Conservation (phyloP, 176 grass and related monocot genomes). For the Tillandsia fasciculata region DNA sequence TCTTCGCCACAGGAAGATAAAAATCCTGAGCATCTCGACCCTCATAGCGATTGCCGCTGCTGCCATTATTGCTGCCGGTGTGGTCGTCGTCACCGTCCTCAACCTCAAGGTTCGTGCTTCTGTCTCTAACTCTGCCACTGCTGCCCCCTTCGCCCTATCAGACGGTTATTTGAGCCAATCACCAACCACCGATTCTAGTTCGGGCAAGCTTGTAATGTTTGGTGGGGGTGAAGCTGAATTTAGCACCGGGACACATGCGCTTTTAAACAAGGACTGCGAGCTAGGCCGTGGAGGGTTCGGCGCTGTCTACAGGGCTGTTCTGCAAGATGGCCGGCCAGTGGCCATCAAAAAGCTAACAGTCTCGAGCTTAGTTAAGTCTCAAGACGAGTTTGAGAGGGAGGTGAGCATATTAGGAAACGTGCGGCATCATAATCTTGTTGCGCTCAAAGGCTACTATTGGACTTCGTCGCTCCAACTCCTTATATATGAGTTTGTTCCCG, state of each 20-base stretch:
- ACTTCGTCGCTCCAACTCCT: constrained; percentile 91
- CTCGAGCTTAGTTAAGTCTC: constrained; percentile 97
- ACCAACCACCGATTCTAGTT: constrained; percentile 67
- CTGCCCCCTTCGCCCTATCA: constrained; percentile 46
- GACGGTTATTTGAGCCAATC: constrained; percentile 89
- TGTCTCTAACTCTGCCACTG: constrained; percentile 41
- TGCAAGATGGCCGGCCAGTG: constrained; percentile 70
- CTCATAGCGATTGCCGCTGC: constrained; percentile 89
- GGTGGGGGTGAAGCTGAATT: constrained; percentile 84
- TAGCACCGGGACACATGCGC: constrained; percentile 78
- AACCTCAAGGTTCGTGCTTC: constrained; percentile 56
- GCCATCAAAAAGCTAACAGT: constrained; percentile 98
- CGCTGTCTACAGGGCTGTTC: constrained; percentile 75
- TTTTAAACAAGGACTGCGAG: constrained; percentile 95
- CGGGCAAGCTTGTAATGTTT: constrained; percentile 96
- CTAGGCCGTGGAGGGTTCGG: constrained; percentile 98
- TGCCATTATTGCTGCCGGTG: constrained; percentile 72
- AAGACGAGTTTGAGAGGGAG: constrained; percentile 96
- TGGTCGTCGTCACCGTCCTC: constrained; percentile 78
- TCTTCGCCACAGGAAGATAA: constrained; percentile 66
- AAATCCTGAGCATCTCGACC: constrained; percentile 83
- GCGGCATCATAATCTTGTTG: constrained; percentile 72
- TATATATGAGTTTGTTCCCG: constrained; percentile 88
- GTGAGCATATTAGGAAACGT: constrained; percentile 83
- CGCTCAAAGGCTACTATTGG: constrained; percentile 90